Base-by-base conservation (phyloP, 2,329 filamentous ascomycete species). In the Alternaria viburni region DNA sequence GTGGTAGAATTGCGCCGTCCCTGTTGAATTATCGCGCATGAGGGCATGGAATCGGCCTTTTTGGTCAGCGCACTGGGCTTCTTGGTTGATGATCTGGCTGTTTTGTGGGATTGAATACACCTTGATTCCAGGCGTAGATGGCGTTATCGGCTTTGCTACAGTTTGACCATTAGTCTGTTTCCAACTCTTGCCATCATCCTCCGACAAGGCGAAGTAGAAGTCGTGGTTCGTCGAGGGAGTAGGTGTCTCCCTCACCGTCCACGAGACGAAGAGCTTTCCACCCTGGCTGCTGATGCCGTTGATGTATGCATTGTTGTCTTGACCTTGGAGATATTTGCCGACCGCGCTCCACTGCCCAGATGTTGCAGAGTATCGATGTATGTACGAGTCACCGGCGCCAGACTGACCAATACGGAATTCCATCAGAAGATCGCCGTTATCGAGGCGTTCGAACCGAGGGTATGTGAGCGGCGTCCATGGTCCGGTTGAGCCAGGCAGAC, bases 351-450 rank as follows among this genome's bases (percentile, higher is more conserved):
- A 86, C n/a, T 65, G 66, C 1, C 79, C 78, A 0, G 73, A 67
- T 0, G 68, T 68, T 3, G 78, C 69, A 13, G 74, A 77, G 71
- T 86, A 86, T 8, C 81, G 69, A 70, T 83, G 83, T 8, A 86
- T 75, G 61, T 83, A 84, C 52, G 84, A 83, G 59, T 85, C 83
- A 12, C 83, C 83, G 0, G 85, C 77, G 11, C 84, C 84, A 41
- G 83, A 84, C 59, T 84, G 82, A 26, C 84, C 84, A 30, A 85
- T 85, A 10, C 84, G 83, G 65, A 85, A 83, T 32, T 84, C 83
- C 74, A 84, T 82, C 12, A 85, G 77, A 15, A 86, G 73, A 56
- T 81, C 77, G 56, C 74, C 74, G 9, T 74, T 79, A 1, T 73
- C 71, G 47, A 81, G 68, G 12, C 77, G 70, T 47, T 82, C 81